Conservation (phyloP, 805 yeast genomes). For the Ogataea zsoltii region DNA sequence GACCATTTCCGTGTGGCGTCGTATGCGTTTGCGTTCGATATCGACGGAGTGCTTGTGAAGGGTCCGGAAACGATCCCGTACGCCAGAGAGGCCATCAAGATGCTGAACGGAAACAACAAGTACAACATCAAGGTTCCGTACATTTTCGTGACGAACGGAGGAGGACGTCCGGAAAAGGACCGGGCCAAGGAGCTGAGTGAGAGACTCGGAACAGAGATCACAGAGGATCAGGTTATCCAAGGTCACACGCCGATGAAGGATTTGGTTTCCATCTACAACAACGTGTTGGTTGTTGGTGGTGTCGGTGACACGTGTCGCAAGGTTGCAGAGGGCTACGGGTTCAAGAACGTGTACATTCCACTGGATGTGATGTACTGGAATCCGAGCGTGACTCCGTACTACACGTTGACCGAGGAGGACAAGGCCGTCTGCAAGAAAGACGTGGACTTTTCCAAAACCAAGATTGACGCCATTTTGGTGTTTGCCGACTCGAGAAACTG, state of each 20-base stretch:
- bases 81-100: constrained; percentile 68
- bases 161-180: constrained; percentile 78
- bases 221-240: constrained; percentile 81
- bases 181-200: constrained; percentile 71
- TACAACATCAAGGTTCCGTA: constrained; percentile 80
- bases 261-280: constrained; percentile 63
- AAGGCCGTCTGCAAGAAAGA: constrained; percentile 49
- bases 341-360: constrained; percentile 79
- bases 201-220: constrained; percentile 59
- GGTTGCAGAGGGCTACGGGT: constrained; percentile 83
- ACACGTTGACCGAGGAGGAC: constrained; percentile 75
- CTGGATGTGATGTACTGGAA: constrained; percentile 82
- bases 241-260: constrained; percentile 95
- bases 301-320: constrained; percentile 80
- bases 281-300: constrained; percentile 87
- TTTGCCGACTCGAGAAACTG: constrained; percentile 92
- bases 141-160: constrained; percentile 88
- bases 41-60: constrained; percentile 85
- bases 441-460: constrained; percentile 64
- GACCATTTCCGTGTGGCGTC: constrained; percentile 76
- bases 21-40: constrained; percentile 89
- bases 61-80: constrained; percentile 85
- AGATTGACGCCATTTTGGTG: constrained; percentile 80
- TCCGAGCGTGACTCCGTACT: constrained; percentile 84
- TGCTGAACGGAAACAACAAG: constrained; percentile 76